phyloP scores from a whole-genome alignment of 1,284 basidiomycete species.

The Ustilago hordei region DNA sequence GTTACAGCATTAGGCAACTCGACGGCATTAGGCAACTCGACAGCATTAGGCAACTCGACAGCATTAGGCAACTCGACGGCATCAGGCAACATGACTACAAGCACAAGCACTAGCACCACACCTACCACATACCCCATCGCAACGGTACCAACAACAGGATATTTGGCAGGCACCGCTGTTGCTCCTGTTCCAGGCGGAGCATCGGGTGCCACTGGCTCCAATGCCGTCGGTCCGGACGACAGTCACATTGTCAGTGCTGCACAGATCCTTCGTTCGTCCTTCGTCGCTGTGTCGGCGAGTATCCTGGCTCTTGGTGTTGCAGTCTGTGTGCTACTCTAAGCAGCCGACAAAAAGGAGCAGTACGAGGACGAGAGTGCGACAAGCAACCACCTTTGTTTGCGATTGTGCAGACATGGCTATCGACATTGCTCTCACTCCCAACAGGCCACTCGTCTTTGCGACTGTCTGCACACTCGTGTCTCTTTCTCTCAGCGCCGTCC shows the following conservation, averaged over 20 bases:
- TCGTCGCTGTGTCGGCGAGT: constrained; percentile 23
- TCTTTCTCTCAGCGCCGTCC: too few species aligned
- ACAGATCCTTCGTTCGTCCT: constrained; percentile 19
- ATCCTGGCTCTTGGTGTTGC: constrained; percentile 32
- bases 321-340: constrained; percentile 36
- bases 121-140: constrained; percentile 51
- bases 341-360: too few species aligned
- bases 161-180: constrained; percentile 42
- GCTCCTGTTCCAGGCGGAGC: constrained; percentile 40
- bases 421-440: too few species aligned
- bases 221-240: constrained; percentile 40
- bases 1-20: constrained; percentile 13
- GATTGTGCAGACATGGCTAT: too few species aligned
- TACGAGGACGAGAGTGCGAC: background rate
- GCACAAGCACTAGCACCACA: constrained; percentile 44
- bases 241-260: constrained; percentile 40
- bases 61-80: constrained; percentile 14
- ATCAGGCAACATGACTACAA: constrained; percentile 18
- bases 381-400: too few species aligned
- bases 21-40: constrained; percentile 16
- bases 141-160: constrained; percentile 34
- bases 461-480: too few species aligned
- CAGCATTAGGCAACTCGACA: constrained; percentile 5
- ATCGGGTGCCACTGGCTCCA: constrained; percentile 22
- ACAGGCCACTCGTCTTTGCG: too few species aligned